These are phyloP conservation scores for Deinandra increscens DNA, from an alignment of 129 eudicot species.

Conservation along the genomic window DNA sequence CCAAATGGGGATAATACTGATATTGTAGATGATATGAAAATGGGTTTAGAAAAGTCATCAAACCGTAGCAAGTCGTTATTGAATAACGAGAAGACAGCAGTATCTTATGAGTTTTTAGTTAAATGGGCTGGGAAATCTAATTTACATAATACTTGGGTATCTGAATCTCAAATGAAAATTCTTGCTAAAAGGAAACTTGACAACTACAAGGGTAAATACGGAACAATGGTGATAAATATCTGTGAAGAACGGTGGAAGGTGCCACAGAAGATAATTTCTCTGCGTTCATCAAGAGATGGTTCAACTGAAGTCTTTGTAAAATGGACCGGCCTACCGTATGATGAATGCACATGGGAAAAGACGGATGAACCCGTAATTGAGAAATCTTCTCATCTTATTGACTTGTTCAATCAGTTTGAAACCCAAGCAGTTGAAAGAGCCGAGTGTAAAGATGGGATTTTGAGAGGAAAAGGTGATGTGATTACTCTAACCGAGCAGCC, in stretches of 20 bases:
- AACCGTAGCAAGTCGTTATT: conserved; percentile 27
- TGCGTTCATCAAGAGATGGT: conserved; percentile 50
- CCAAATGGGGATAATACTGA: conserved; percentile 28
- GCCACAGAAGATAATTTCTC: conserved; percentile 82
- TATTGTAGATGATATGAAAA: conserved; percentile 26
- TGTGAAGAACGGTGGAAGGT: conserved; percentile 80
- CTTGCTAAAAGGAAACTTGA: conserved; percentile 83
- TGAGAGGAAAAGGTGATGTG: conserved; percentile 49
- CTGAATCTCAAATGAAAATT: conserved; percentile 72
- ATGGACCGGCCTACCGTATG: conserved; percentile 90
- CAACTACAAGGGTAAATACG: conserved; percentile 78
- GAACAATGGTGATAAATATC: conserved; percentile 58
- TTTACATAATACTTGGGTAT: conserved; percentile 77
- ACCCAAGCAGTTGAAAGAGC: conserved; percentile 55
- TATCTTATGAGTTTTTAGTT: conserved; percentile 71
- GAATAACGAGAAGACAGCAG: conserved; percentile 24
- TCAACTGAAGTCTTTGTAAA: conserved; percentile 61
- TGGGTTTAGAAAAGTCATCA: conserved; percentile 18
- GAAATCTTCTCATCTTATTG: conserved; percentile 50
- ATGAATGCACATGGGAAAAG: conserved; percentile 97
- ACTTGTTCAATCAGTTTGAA: conserved; percentile 57
- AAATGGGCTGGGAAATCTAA: conserved; percentile 97
- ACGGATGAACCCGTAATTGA: conserved; percentile 64
- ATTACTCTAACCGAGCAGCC: conserved; percentile 79
- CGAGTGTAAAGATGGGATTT: conserved; percentile 26